These are phyloP conservation scores for Syncephalastrum monosporum DNA, from an alignment of 371 early-diverging fungal genomes.

Conservation along the genomic window DNA sequence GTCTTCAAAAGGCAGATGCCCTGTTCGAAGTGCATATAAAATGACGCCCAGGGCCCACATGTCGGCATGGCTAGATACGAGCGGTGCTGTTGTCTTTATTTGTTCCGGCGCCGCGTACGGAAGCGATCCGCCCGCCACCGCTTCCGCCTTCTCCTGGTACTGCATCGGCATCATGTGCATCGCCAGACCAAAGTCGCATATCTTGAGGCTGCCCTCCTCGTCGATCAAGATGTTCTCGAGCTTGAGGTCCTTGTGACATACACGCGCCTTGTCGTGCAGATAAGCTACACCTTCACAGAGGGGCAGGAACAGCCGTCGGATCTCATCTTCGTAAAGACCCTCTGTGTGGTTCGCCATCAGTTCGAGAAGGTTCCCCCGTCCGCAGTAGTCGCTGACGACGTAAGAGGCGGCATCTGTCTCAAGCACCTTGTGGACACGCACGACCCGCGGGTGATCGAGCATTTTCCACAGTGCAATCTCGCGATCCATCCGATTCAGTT, in stretches of 20 bases:
- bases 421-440: slow-evolving; percentile 60
- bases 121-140: slow-evolving; percentile 61
- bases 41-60: slow-evolving; percentile 89
- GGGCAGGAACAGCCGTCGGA: slow-evolving; percentile 63
- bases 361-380: slow-evolving; percentile 56
- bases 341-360: slow-evolving; percentile 13
- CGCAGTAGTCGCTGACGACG: slow-evolving; percentile 68
- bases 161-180: slow-evolving; percentile 25
- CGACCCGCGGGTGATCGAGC: slow-evolving; percentile 69
- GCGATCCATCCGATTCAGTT: slow-evolving; percentile 33
- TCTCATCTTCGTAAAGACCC: slow-evolving; percentile 47
- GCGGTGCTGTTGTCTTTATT: slow-evolving; percentile 30
- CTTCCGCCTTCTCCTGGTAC: not conserved
- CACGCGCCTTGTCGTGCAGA: slow-evolving; percentile 69
- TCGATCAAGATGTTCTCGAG: slow-evolving; percentile 85
- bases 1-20: slow-evolving; percentile 76
- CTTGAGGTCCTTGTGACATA: slow-evolving; percentile 93
- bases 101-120: slow-evolving; percentile 78
- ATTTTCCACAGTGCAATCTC: slow-evolving; percentile 75
- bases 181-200: slow-evolving; percentile 91
- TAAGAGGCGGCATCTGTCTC: slow-evolving; percentile 65
- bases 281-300: slow-evolving; percentile 73
- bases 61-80: slow-evolving; percentile 48
- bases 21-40: slow-evolving; percentile 70
- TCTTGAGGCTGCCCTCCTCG: slow-evolving; percentile 54